These are phyloP conservation scores for Penicillium sp. DNA, from an alignment of 2,329 filamentous ascomycete species.

Conservation along the genomic window DNA sequence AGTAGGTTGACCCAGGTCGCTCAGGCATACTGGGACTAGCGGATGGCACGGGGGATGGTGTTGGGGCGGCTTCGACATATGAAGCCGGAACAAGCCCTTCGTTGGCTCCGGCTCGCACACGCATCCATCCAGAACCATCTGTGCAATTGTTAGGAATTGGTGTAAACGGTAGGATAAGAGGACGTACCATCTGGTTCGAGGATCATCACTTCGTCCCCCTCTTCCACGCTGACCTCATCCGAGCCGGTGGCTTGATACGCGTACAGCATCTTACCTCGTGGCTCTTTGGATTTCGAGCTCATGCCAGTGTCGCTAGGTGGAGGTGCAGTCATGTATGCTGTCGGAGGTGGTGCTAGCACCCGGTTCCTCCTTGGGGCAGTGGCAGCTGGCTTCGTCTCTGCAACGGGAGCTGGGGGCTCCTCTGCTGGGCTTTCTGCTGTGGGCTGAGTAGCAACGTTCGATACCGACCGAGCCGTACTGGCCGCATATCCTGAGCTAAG, in stretches of 20 bases:
- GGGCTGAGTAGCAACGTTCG: constrained; percentile 48
- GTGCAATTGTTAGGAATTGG: constrained; percentile 6
- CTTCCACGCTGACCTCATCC: constrained; percentile 70
- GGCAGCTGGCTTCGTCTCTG: constrained; percentile 23
- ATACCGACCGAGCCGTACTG: constrained; percentile 66
- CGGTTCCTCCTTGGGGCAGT: constrained; percentile 51
- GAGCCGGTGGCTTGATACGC: constrained; percentile 69
- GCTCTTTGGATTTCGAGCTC: constrained; percentile 41
- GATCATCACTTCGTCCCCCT: constrained; percentile 68
- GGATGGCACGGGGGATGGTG: constrained; percentile 36
- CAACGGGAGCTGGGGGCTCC: constrained; percentile 31
- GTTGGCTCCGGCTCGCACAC: constrained; percentile 61
- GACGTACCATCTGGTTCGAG: constrained; percentile 81
- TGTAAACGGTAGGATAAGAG: neutral
- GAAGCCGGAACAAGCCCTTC: constrained; percentile 80
- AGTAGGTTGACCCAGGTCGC: constrained; percentile 66
- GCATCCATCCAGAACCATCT: constrained; percentile 91
- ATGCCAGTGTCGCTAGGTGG: constrained; percentile 39
- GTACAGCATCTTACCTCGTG: constrained; percentile 82
- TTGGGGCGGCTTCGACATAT: constrained; percentile 63
- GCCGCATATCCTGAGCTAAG: constrained; percentile 79
- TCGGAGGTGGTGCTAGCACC: constrained; percentile 77
- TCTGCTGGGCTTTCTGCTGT: constrained; percentile 45
- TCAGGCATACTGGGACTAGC: constrained; percentile 31
- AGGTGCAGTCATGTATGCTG: constrained; percentile 64